Conservation (phyloP, 345 rosid species). For the Schrenkiella parvula region DNA sequence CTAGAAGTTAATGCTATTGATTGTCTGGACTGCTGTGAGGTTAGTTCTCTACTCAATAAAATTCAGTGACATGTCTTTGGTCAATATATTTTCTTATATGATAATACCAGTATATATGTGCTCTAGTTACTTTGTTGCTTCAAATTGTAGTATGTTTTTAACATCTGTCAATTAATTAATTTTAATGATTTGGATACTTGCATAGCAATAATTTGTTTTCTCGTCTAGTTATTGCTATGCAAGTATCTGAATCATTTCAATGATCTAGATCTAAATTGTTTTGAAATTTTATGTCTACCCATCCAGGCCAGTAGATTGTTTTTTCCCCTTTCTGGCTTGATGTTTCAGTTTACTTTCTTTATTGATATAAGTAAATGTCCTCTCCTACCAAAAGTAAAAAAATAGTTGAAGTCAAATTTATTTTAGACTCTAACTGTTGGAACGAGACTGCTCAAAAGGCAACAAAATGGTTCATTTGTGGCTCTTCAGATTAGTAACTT, state of each 20-base stretch:
- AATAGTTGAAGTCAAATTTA: neutral
- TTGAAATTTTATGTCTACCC: no score
- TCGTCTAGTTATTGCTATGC: neutral
- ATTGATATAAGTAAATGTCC: no score
- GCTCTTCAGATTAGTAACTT: neutral
- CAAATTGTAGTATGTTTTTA: neutral
- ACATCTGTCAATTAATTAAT: neutral
- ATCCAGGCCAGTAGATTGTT: neutral
- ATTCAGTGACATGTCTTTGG: neutral
- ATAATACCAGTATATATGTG: neutral
- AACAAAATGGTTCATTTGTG: neutral
- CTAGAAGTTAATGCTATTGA: constrained; percentile 51
- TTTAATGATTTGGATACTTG: neutral
- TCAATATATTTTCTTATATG: neutral
- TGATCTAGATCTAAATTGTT: neutral
- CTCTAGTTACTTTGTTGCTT: neutral
- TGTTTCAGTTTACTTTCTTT: neutral
- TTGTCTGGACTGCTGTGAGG: constrained; percentile 55
- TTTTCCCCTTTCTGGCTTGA: neutral
- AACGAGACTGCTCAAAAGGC: neutral
- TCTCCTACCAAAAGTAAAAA: neutral
- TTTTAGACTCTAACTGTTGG: neutral
- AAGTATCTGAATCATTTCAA: no score
- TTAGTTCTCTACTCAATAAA: constrained; percentile 10
- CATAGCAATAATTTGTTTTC: neutral